Conservation (phyloP, 2,329 filamentous ascomycete genomes). For the Cercospora sp. region DNA sequence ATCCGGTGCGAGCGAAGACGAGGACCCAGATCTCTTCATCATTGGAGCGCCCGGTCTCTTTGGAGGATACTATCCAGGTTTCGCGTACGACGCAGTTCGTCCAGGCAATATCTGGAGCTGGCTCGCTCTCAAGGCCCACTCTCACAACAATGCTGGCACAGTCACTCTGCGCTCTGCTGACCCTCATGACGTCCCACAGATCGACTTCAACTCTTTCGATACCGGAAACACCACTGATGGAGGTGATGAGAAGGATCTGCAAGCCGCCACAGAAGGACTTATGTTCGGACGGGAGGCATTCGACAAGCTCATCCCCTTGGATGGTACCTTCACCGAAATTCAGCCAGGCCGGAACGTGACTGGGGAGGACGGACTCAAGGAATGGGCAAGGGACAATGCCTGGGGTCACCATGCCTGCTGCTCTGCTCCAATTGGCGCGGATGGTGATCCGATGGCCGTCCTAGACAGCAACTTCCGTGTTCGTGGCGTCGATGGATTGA, state of each 20-base stretch:
- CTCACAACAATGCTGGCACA: conserved; percentile 61
- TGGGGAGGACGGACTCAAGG: conserved; percentile 48
- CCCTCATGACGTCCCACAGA: conserved; percentile 63
- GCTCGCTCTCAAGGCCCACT: conserved; percentile 61
- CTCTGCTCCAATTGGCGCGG: conserved; percentile 57
- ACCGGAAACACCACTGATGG: conserved; percentile 49
- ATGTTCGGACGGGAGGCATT: conserved; percentile 47
- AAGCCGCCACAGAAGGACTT: conserved; percentile 58
- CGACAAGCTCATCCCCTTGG: conserved; percentile 43
- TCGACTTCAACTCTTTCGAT: conserved; percentile 62
- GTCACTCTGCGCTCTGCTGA: conserved; percentile 62
- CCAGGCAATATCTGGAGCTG: conserved; percentile 51
- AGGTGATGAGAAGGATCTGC: conserved; percentile 44
- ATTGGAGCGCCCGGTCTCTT: conserved; percentile 58
- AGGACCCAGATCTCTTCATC: conserved; percentile 56
- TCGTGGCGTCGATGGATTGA: conserved; percentile 54
- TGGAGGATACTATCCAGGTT: conserved; percentile 58
- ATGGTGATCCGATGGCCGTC: conserved; percentile 56
- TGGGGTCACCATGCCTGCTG: conserved; percentile 61
- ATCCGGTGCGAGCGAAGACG: conserved; percentile 41
- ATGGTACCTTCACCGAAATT: conserved; percentile 46
- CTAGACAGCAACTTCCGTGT: conserved; percentile 60
- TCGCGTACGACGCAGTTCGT: conserved; percentile 47
- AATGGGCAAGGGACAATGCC: conserved; percentile 52
- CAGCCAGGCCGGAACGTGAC: conserved; percentile 47